Evolutionary conservation across 768 basidiomycete species (phyloP), one percentile per base, ranked within the genome.

Genomic region (Amanita inopinata): DNA sequence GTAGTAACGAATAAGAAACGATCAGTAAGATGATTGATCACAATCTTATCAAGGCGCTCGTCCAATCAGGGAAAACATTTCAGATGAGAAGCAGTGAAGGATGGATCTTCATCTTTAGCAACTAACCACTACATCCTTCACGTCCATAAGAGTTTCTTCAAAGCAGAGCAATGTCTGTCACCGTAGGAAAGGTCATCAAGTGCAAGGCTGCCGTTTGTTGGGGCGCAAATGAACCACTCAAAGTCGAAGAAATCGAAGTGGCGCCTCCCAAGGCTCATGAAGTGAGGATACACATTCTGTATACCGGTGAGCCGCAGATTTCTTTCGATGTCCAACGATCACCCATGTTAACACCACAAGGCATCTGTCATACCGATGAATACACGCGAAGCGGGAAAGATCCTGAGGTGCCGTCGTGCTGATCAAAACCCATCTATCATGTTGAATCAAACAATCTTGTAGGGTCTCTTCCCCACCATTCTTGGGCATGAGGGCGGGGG

Each of bases 341-440:
- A 31, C 49, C 19, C 32, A 28, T 35, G 39, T 24, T 19, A 33
- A 37, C 33, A 33, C 24, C 18, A 38, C 30, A 46, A 86, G 85
- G 85, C 48, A 85, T 99, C 59, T 99, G 96, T 65, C 93, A 98
- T 63, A 97, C 94, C 56, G 93, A 98, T 56, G 92, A 93, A 58
- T 98, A 93, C 68, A 93, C 91, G 48, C 82, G 92, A 58, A 92
- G 89, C 59, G 92, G 93, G 44, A 85, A 85, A 62, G 94, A 99
- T 60, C 80, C 92, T 32, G 96, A 98, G 34, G 43, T 44, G 35
- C 28, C n/a, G n/a, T 28, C 27, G 7, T 7, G 27, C 27, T 28
- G 27, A 28, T 28, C 27, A 28, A n/a, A n/a, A n/a, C n/a, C n/a
- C n/a, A n/a, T n/a, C n/a, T 42, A 3, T 14, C 30, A 3, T 12